phyloP scores from a whole-genome alignment of 2,329 filamentous ascomycete species.

The Arthrinium puccinioides region DNA sequence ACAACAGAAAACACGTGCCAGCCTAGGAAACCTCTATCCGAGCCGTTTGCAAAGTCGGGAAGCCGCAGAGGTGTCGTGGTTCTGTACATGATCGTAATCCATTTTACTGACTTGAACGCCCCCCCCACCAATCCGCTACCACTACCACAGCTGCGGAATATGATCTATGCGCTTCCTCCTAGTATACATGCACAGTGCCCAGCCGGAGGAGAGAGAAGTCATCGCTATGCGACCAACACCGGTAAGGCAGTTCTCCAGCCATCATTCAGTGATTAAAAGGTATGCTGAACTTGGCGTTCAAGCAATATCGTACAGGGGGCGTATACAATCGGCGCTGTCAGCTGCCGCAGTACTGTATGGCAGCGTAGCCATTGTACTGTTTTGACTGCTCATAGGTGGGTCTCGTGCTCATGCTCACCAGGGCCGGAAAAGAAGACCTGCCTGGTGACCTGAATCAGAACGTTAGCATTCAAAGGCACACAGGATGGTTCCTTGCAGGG shows the following conservation, averaged over 20 bases:
- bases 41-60: no score
- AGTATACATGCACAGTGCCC: conserved; percentile 43
- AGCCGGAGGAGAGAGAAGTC: conserved; percentile 46
- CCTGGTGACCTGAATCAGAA: conserved; percentile 20
- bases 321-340: no score
- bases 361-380: no score
- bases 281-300: no score
- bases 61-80: no score
- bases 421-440: conserved; percentile 6
- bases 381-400: background rate
- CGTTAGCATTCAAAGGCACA: conserved; percentile 10
- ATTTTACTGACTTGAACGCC: conserved; percentile 21
- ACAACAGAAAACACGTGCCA: no score
- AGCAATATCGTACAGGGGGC: no score
- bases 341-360: no score
- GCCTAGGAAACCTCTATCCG: no score
- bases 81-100: conserved; percentile 21
- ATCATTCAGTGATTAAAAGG: no score
- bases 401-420: conserved; percentile 4
- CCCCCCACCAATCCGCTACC: conserved; percentile 18
- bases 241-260: no score
- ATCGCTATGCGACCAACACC: conserved; percentile 31
- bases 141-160: conserved; percentile 19
- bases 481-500: background rate
- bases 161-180: conserved; percentile 41